Conservation (phyloP, 2,329 filamentous ascomycete genomes). For the Neonectria neomacrospora region DNA sequence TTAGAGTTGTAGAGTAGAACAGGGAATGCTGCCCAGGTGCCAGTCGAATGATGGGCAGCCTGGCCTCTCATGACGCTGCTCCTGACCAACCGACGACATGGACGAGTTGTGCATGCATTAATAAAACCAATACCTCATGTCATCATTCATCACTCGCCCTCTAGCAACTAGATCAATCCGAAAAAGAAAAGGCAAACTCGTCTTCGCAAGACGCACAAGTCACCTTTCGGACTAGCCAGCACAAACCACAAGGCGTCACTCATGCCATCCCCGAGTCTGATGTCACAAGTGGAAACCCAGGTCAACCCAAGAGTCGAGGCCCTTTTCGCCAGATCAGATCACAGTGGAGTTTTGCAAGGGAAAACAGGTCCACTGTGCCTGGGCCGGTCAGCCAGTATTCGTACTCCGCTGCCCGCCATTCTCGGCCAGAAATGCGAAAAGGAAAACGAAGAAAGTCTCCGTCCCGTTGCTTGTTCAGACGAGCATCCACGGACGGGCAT, state of each 20-base stretch:
- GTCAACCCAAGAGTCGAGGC: conserved; percentile 12
- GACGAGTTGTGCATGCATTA: background rate
- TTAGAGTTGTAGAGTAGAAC: background rate
- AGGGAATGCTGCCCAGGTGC: background rate
- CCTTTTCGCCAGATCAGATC: background rate
- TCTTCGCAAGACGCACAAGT: background rate
- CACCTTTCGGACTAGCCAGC: background rate
- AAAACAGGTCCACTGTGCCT: conserved; percentile 3
- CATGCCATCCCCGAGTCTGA: conserved; percentile 1
- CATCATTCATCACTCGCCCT: background rate
- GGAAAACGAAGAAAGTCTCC: background rate
- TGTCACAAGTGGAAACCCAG: conserved; percentile 13
- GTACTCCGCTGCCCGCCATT: background rate
- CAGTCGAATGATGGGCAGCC: background rate
- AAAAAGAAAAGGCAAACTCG: background rate
- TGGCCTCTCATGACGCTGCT: background rate
- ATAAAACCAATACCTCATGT: no score
- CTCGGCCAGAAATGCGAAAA: background rate
- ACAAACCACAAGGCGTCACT: background rate
- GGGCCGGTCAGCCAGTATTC: background rate
- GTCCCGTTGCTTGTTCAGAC: background rate
- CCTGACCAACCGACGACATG: background rate
- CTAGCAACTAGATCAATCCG: background rate
- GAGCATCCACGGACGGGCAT: background rate
- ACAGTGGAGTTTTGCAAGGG: background rate